These are phyloP conservation scores for Akanthomyces lecanii DNA, from an alignment of 2,329 filamentous ascomycete species.

Conservation along the genomic window DNA sequence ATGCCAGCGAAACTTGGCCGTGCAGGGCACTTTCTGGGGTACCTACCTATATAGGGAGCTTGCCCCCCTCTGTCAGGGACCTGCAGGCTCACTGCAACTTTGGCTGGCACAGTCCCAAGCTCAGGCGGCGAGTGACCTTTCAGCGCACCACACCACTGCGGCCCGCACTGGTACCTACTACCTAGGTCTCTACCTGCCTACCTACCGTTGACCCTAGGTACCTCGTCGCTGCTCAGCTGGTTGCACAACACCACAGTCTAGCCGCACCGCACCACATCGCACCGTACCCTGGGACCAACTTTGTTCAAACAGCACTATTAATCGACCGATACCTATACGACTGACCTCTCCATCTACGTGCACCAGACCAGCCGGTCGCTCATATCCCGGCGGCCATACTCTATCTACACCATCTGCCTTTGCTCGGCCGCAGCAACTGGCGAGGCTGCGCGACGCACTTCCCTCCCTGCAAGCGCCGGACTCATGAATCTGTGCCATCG, in stretches of 20 bases:
- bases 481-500: conserved; percentile 27
- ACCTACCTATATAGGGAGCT: not conserved
- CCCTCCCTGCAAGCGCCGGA: conserved; percentile 20
- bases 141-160: not conserved
- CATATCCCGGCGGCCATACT: not conserved
- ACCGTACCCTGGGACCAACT: not conserved
- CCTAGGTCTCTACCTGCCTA: too few species aligned
- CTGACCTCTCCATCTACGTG: not conserved
- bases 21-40: not conserved
- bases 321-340: not conserved
- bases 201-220: too few species aligned
- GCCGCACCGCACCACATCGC: not conserved
- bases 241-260: conserved; percentile 4
- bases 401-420: conserved; percentile 11
- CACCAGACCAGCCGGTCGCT: conserved; percentile 4
- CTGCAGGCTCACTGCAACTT: not conserved
- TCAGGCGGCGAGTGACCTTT: conserved; percentile 2
- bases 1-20: not conserved
- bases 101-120: not conserved
- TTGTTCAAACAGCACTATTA: not conserved
- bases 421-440: conserved; percentile 21
- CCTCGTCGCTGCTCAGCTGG: not conserved
- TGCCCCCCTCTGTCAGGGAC: not conserved
- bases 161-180: not conserved
- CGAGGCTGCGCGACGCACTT: conserved; percentile 20